phyloP scores from a whole-genome alignment of 2,329 filamentous ascomycete species.

The Blastomyces parvus region DNA sequence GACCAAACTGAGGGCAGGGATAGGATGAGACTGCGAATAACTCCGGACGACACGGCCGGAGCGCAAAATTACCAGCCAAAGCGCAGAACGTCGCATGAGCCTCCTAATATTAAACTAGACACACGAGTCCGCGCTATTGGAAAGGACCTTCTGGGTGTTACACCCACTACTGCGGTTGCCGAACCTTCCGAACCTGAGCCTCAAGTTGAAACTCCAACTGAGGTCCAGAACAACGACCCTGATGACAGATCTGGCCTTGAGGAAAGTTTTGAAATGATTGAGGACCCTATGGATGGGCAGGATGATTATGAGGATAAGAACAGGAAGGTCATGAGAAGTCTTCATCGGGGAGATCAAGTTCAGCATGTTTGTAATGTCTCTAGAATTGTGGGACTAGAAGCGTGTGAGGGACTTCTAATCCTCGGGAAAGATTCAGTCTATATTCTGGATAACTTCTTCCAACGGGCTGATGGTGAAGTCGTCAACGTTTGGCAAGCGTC shows the following conservation, averaged over 20 bases:
- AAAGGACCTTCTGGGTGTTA: conserved; percentile 34
- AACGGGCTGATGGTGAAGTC: conserved; percentile 88
- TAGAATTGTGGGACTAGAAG: conserved; percentile 84
- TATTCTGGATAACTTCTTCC: conserved; percentile 93
- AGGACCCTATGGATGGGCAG: conserved; percentile 77
- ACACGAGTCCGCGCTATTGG: conserved; percentile 32
- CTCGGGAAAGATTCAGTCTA: conserved; percentile 87
- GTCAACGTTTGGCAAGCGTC: conserved; percentile 94
- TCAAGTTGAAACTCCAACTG: conserved; percentile 22
- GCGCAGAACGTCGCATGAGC: conserved; percentile 51
- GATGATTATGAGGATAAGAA: conserved; percentile 96
- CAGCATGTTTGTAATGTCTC: conserved; percentile 94
- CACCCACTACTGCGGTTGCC: conserved; percentile 26
- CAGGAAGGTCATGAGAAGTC: conserved; percentile 87
- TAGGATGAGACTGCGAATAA: conserved; percentile 79
- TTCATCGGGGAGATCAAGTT: conserved; percentile 83
- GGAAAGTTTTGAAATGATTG: conserved; percentile 92
- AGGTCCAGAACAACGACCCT: conserved; percentile 23
- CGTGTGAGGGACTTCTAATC: conserved; percentile 85
- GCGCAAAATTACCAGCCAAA: conserved; percentile 78
- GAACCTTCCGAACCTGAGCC: conserved; percentile 26
- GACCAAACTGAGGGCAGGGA: conserved; percentile 94
- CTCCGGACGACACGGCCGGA: conserved; percentile 63
- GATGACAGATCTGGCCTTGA: conserved; percentile 48
- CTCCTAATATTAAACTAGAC: conserved; percentile 38